Evolutionary conservation across 257 asterid genomes (phyloP).

Genomic region (Nicotiana otophora): DNA sequence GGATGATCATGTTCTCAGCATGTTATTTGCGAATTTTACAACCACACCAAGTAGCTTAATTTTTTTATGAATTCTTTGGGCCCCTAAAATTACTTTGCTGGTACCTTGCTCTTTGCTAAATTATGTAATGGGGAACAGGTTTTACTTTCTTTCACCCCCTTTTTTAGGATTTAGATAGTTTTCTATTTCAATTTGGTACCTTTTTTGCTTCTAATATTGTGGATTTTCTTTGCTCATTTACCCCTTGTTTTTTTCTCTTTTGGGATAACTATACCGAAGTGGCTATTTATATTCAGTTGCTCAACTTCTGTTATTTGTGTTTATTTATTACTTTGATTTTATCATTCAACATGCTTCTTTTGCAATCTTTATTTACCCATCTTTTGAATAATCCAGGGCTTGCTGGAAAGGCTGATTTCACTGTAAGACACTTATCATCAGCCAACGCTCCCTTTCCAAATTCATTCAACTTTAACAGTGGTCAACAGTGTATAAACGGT

Average conservation of each 20-base stretch:
- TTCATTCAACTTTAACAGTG: constrained; percentile 45
- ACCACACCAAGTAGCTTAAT: not conserved
- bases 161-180: not conserved
- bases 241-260: not conserved
- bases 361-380: not conserved
- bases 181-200: not conserved
- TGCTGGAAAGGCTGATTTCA: constrained; percentile 91
- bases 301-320: not conserved
- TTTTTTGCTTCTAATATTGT: not conserved
- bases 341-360: constrained; percentile 1
- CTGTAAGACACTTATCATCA: constrained; percentile 91
- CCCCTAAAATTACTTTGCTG: not conserved
- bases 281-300: not conserved
- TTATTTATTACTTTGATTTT: not conserved
- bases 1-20: not conserved
- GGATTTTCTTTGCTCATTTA: not conserved
- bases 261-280: not conserved
- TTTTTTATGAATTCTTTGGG: not conserved
- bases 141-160: not conserved
- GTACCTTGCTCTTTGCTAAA: not conserved
- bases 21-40: not conserved
- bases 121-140: not conserved
- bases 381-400: constrained; percentile 47
- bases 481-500: constrained; percentile 64
- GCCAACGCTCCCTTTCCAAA: constrained; percentile 58